A percentile compares a stretch with the other conserved stretches of the same genome.
Conservation (phyloP, 1,139 yeast genomes). For the Magnusiomyces fungicola region DNA sequence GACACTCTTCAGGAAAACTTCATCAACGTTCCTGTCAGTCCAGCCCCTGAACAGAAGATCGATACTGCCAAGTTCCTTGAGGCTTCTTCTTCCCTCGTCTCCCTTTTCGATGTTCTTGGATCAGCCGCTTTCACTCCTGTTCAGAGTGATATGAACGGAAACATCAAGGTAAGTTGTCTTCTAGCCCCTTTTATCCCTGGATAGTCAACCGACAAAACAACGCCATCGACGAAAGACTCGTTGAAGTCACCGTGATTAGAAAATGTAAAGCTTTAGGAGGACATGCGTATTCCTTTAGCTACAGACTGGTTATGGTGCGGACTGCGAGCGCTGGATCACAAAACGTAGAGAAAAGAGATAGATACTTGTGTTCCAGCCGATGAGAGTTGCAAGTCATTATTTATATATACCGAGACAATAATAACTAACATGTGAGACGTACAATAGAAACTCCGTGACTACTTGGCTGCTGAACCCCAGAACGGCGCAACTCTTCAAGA, state of each 20-base stretch:
- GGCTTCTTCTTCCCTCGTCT: constrained; percentile 78
- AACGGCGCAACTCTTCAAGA: constrained; percentile 64
- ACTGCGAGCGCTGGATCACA: too few species aligned
- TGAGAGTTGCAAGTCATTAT: too few species aligned
- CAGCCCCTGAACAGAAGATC: constrained; percentile 46
- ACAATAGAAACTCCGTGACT: constrained; percentile 20
- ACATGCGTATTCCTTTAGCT: too few species aligned
- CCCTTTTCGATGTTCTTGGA: constrained; percentile 76
- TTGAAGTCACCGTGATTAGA: too few species aligned
- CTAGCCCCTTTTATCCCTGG: too few species aligned
- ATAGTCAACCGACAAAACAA: too few species aligned
- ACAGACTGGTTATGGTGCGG: too few species aligned
- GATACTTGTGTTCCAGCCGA: too few species aligned
- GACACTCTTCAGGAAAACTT: constrained; percentile 70
- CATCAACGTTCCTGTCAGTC: constrained; percentile 58
- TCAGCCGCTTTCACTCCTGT: constrained; percentile 81
- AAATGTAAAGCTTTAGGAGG: too few species aligned
- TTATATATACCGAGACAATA: background rate
- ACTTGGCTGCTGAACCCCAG: constrained; percentile 58
- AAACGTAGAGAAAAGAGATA: too few species aligned
- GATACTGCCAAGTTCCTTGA: constrained; percentile 69
- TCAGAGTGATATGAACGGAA: constrained; percentile 84
- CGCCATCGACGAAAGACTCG: too few species aligned
- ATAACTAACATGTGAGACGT: background rate
- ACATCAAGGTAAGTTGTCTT: constrained; percentile 46